Evolutionary conservation across 2,329 filamentous ascomycete genomes (phyloP).

Genomic region (Fusarium goolgardi): DNA sequence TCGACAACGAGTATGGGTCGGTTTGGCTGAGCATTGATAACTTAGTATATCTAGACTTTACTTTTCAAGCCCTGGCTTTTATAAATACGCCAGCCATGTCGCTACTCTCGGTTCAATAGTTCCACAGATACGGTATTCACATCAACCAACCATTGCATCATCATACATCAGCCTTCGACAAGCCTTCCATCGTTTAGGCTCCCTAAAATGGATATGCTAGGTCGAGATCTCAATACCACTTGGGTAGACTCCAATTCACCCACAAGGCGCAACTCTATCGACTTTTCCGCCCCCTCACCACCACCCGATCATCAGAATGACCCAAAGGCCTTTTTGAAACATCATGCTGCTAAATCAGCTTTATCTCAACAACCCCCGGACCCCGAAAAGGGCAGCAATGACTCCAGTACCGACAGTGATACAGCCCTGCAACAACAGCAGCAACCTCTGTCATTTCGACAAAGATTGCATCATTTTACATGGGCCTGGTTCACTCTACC

Average conservation of each 20-base stretch:
- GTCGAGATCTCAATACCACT: conserved; percentile 33
- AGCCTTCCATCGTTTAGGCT: background rate
- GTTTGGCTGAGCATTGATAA: background rate
- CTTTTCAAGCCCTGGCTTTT: background rate
- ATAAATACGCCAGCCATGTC: conserved; percentile 23
- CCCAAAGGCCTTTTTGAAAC: conserved; percentile 22
- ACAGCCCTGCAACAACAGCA: conserved; percentile 22
- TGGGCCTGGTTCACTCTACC: conserved; percentile 81
- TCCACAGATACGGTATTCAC: background rate
- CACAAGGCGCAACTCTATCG: conserved; percentile 43
- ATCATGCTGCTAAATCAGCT: conserved; percentile 11
- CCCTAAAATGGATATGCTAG: conserved; percentile 36
- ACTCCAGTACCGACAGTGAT: background rate
- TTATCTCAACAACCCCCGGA: conserved; percentile 10
- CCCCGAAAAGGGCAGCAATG: conserved; percentile 26
- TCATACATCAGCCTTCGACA: conserved; percentile 8
- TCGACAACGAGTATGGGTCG: conserved; percentile 32
- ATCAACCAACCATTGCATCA: conserved; percentile 21
- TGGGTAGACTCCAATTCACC: conserved; percentile 45
- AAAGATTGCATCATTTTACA: conserved; percentile 69
- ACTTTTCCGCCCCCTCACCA: conserved; percentile 18
- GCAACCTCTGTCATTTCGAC: conserved; percentile 54
- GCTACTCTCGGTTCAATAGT: background rate
- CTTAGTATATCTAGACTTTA: background rate
- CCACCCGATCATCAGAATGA: conserved; percentile 22